Evolutionary conservation across 305 asterid genomes (phyloP), one percentile per base, ranked within the genome.

Genomic region (Ilex paraguariensis): DNA sequence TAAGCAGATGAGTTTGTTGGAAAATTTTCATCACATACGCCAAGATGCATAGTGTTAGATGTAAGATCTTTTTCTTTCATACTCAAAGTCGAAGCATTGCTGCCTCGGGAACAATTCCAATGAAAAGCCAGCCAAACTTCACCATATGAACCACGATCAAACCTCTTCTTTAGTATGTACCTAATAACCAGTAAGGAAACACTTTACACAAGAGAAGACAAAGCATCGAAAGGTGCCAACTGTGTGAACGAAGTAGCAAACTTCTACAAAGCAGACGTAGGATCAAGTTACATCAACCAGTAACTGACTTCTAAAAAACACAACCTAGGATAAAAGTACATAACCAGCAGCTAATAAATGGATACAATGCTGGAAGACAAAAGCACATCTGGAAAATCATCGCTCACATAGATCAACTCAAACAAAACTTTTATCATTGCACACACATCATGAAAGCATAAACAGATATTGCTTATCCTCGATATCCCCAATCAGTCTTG

Each of bases 71-170:
- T 68, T 56, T 76, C 72, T 45, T 54, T 80, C 65, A 73, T 71
- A 69, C 70, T 72, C 73, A 66, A 69, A 69, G 72, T 66, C 60
- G 62, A 55, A 69, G 68, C 79, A 44, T 81, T 77, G 59, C 77
- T 77, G 61, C 57, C 80, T 72, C 78, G 88, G 65, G 96, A 87
- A 73, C 94, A 86, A 61, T 94, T 86, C 99, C 97, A 94, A 61
- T 80, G 79, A 78, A 94, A 88, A 76, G 99, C 99, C 68, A 94
- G 86, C 99, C 99, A 94, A 79, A 94, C 99, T 84, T 93, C 99
- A 64, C 99, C 99, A 77, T 74, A 93, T 45, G 97, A 90, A 74
- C 99, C 99, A 64, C 95, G 97, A 65, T 75, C 96, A 84, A 87
- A 93, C 82, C 92, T 85, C 81, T 90, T 93, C 83, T 93, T 93